A percentile compares a stretch with the other conserved stretches of the same genome.
Conservation (phyloP, 2,329 filamentous ascomycete genomes). For the Neonectria punicea region DNA sequence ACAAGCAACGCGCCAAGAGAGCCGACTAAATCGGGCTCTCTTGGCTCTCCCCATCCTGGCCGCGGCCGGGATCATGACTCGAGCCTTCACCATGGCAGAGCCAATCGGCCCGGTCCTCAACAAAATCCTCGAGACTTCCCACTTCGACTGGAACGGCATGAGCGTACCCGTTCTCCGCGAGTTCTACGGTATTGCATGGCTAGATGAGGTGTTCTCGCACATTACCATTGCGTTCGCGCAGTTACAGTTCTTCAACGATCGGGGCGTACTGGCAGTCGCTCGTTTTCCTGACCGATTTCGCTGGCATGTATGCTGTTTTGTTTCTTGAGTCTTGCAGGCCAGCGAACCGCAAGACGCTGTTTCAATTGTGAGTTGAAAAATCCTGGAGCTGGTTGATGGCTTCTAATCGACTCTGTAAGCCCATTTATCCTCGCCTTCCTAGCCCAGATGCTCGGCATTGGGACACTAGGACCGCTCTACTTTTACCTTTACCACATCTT, state of each 20-base stretch:
- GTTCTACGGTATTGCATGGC: constrained; percentile 34
- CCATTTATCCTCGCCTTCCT: constrained; percentile 34
- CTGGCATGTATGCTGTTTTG: constrained; percentile 41
- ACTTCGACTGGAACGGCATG: constrained; percentile 17
- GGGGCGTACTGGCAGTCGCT: constrained; percentile 43
- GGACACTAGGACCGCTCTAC: constrained; percentile 35
- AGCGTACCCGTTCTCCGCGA: constrained; percentile 22
- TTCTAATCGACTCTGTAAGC: constrained; percentile 23
- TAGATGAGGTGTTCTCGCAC: constrained; percentile 37
- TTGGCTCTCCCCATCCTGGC: constrained; percentile 35
- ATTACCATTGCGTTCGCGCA: constrained; percentile 38
- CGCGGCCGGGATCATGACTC: constrained; percentile 33
- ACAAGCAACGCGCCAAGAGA: constrained; percentile 3
- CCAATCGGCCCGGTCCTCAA: constrained; percentile 28
- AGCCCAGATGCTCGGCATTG: constrained; percentile 37
- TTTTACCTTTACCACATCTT: constrained; percentile 39
- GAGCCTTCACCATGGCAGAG: constrained; percentile 34
- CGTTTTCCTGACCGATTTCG: constrained; percentile 43
- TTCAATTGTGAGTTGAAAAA: constrained; percentile 37
- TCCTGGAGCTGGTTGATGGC: too few relatives aligned
- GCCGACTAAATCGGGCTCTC: constrained; percentile 29
- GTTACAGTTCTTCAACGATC: constrained; percentile 38
- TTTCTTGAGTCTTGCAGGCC: constrained; percentile 38
- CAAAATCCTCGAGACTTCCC: constrained; percentile 9
- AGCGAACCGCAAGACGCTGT: constrained; percentile 25